phyloP scores from a whole-genome alignment of 2,329 filamentous ascomycete genomes.

The Fusarium metavorans region DNA sequence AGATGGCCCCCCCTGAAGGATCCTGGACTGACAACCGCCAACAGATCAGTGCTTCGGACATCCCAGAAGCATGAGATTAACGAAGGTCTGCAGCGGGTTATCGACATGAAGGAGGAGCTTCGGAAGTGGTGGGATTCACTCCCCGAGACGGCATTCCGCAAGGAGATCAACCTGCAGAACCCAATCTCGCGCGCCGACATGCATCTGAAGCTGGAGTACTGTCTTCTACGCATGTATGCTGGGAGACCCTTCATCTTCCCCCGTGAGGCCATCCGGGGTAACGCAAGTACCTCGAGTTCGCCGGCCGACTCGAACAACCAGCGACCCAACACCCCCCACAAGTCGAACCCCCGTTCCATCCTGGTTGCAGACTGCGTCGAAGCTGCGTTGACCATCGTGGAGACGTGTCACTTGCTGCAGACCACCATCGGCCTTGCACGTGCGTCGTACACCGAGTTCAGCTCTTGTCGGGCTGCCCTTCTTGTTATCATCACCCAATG shows the following conservation, averaged over 20 bases:
- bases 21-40: conserved; percentile 13
- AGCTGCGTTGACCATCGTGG: conserved; percentile 63
- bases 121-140: conserved; percentile 55
- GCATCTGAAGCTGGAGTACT: conserved; percentile 65
- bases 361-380: conserved; percentile 66
- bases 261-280: conserved; percentile 41
- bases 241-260: conserved; percentile 66
- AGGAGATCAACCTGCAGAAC: conserved; percentile 55
- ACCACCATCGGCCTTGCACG: conserved; percentile 65
- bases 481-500: conserved; percentile 59
- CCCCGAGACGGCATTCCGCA: conserved; percentile 47
- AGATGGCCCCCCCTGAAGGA: neutral
- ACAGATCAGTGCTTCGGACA: conserved; percentile 51
- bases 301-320: conserved; percentile 47
- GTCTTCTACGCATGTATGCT: conserved; percentile 64
- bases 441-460: conserved; percentile 68
- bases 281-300: conserved; percentile 47
- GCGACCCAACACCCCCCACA: conserved; percentile 43
- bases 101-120: conserved; percentile 53
- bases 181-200: conserved; percentile 61
- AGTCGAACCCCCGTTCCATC: conserved; percentile 49
- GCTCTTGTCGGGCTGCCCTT: conserved; percentile 65
- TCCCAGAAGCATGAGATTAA: conserved; percentile 48
- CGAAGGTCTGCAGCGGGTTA: conserved; percentile 49
- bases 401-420: conserved; percentile 62